These are phyloP conservation scores for Fusarium heterosporum DNA, from an alignment of 2,329 filamentous ascomycete species.

Conservation along the genomic window DNA sequence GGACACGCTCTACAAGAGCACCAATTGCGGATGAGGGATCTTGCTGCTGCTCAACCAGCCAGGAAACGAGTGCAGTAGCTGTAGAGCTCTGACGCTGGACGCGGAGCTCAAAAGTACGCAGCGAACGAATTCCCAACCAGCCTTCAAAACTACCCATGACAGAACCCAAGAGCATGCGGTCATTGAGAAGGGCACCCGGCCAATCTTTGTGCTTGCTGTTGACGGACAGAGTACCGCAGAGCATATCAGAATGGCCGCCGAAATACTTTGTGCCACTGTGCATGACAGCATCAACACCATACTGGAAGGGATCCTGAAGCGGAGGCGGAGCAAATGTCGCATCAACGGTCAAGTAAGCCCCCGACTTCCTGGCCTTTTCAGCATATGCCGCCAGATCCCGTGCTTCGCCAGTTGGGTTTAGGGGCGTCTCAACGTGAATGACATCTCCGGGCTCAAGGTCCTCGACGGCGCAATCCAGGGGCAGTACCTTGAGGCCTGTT, in stretches of 20 bases:
- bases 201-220: slow-evolving; percentile 66
- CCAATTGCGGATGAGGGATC: slow-evolving; percentile 57
- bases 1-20: slow-evolving; percentile 69
- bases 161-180: slow-evolving; percentile 81
- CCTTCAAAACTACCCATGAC: slow-evolving; percentile 92
- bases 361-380: slow-evolving; percentile 74
- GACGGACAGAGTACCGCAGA: slow-evolving; percentile 85
- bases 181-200: slow-evolving; percentile 70
- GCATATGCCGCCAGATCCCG: slow-evolving; percentile 79
- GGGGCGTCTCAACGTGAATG: slow-evolving; percentile 90
- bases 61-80: slow-evolving; percentile 76
- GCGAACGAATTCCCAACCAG: slow-evolving; percentile 88
- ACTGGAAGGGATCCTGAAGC: slow-evolving; percentile 84
- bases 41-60: slow-evolving; percentile 69
- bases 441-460: slow-evolving; percentile 82
- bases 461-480: slow-evolving; percentile 74
- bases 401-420: slow-evolving; percentile 90
- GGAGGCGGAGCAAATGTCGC: slow-evolving; percentile 93
- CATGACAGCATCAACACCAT: slow-evolving; percentile 88
- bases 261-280: slow-evolving; percentile 97
- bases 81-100: slow-evolving; percentile 81
- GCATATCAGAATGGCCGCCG: slow-evolving; percentile 92
- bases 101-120: slow-evolving; percentile 87
- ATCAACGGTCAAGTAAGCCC: slow-evolving; percentile 85
- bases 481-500: slow-evolving; percentile 77